phyloP scores from a whole-genome alignment of 106 monocot genomes.

The Dioscorea zingiberensis region DNA sequence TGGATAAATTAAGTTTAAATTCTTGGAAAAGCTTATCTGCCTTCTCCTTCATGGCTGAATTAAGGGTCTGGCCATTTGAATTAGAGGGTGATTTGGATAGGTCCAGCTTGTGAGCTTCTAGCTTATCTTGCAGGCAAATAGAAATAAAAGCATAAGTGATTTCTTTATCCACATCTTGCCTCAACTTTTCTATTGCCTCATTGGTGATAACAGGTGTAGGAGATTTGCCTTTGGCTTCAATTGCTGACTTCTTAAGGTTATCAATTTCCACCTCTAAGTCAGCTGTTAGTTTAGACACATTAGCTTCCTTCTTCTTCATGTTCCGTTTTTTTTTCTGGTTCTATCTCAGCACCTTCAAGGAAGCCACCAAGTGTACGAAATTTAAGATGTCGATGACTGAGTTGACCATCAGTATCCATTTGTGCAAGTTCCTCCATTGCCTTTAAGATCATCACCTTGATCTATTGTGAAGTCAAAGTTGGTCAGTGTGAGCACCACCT shows the following conservation, averaged over 20 bases:
- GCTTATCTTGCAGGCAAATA: constrained; percentile 65
- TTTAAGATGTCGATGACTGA: constrained; percentile 42
- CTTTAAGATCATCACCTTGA: no score
- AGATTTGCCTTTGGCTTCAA: no score
- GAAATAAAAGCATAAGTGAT: constrained; percentile 50
- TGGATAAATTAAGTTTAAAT: constrained; percentile 40
- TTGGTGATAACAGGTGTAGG: no score
- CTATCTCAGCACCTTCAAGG: constrained; percentile 36
- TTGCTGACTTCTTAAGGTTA: no score
- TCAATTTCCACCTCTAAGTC: no score
- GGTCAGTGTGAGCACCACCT: constrained; percentile 86
- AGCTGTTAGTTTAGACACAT: no score
- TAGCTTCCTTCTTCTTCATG: no score
- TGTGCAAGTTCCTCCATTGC: constrained; percentile 52
- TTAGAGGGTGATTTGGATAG: constrained; percentile 38
- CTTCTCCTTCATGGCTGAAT: constrained; percentile 39
- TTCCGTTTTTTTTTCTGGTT: no score
- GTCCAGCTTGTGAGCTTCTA: constrained; percentile 58
- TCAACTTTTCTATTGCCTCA: no score
- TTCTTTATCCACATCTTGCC: no score
- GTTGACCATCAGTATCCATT: constrained; percentile 44
- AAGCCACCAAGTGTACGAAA: constrained; percentile 61
- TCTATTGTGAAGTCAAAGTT: constrained; percentile 75
- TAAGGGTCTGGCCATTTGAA: constrained; percentile 24
- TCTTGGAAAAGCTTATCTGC: no score